Base-by-base conservation (phyloP, 2,329 filamentous ascomycete genomes). In the Berkeleyomyces basicola region DNA sequence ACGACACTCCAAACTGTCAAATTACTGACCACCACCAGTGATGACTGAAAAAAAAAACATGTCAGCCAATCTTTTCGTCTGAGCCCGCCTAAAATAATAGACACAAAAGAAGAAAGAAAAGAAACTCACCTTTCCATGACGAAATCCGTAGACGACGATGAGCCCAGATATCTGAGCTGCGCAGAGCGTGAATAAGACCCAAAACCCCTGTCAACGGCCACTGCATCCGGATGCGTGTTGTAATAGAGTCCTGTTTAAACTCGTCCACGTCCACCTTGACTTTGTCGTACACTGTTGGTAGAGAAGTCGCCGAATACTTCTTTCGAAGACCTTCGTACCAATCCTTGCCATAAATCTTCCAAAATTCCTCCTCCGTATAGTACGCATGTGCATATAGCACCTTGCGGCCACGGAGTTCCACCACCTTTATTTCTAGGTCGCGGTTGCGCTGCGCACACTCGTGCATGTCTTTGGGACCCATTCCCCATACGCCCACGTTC, bases 371-470 rank as follows among this genome's bases (percentile, higher is more conserved):
- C 69, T 85, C 80, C 2, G 77, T 80, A 70, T 86, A 86, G 71
- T 84, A 87, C 0, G 82, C 81, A 63, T 87, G 84, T 0, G 84
- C 83, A 66, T 88, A 88, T 1, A 88, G 72, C 75, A 83, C 86
- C 71, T 87, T 87, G 74, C 82, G 83, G 4, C 85, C 85, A 2
- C 79, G 76, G 5, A 85, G 75, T 36, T 80, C 77, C 7, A 77
- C 76, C 0, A 87, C 75, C 62, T 79, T 81, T 7, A 74, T 72
- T 71, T 88, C 85, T 0, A 88, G 74, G 0, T 75, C 76, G 0
- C 82, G 77, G 70, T 88, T 88, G 33, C 63, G 61, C 47, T 62
- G 57, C 10, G 57, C 63, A 40, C 59, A 61, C 46, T 64, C 46
- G 1, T 74, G 70, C 2, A 76, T 72, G 37, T 74, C 71, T 2